Evolutionary conservation across 345 rosid species (phyloP), one percentile per base, ranked within the genome.

Genomic region (Hibiscus mutabilis): DNA sequence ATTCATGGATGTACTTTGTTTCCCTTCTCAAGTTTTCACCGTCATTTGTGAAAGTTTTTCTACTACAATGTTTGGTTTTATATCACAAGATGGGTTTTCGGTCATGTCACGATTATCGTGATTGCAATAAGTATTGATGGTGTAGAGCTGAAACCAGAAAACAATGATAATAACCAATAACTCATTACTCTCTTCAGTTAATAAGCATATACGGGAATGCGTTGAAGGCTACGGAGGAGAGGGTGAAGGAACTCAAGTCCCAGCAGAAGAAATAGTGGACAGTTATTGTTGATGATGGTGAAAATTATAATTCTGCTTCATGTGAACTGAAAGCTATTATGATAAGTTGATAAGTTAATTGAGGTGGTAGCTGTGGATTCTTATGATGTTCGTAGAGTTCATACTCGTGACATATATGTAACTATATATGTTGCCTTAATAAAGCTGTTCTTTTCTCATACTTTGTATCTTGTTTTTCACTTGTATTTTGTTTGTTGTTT

Each of bases 221-320:
- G 18, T 84, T 90, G 73, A 89, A 81, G 74, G 96, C 80, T 0
- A 95, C 99, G 0, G 96, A 95, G 74, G 88, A 92, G 85, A 85
- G 87, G 83, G 89, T 95, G 52, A 77, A 88, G 78, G 96, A 95
- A 68, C 92, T 95, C 75, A 90, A 95, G 73, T 72, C 91, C 67
- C 86, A 86, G 77, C 84, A 81, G 44, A 82, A 86, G 74, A 74
- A 84, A 71, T 49, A 24, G 46, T 69, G 58, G 58, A 14, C 4
- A 5, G 37, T 4, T 22, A 2, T 2, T 19, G 61, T 40, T 57
- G 71, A 53, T 16, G 79, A 78, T 71, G 61, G 84, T 81, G 83
- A 44, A 69, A 83, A 77, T 66, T 46, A 52, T 59, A 12, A 24
- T 9, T 11, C 22, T 46, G 14, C 18, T 53, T 76, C 8, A 40